Percentiles rank a stretch among this genome's conserved stretches.
Evolutionary conservation across 1,139 yeast genomes (phyloP).

Genomic region (Blastobotrys raffinosifermentans): DNA sequence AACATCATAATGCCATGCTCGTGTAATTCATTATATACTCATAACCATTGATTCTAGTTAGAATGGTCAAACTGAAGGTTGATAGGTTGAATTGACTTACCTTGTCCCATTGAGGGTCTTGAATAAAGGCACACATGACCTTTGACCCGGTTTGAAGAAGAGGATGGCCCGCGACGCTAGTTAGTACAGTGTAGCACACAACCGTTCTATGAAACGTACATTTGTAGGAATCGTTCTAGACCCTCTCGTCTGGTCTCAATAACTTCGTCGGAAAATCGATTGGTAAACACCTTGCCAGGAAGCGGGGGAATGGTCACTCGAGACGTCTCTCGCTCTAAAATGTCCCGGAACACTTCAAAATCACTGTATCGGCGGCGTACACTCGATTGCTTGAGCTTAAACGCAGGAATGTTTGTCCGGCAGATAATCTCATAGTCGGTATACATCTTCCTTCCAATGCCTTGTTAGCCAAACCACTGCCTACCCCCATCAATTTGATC

Average conservation of each 20-base stretch:
- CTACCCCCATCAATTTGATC: background rate
- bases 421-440: slow-evolving; percentile 92
- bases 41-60: slow-evolving; percentile 30
- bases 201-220: slow-evolving; percentile 27
- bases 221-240: slow-evolving; percentile 67
- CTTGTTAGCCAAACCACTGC: slow-evolving; percentile 10
- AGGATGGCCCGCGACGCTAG: slow-evolving; percentile 87
- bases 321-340: slow-evolving; percentile 68
- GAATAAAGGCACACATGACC: slow-evolving; percentile 76
- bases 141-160: slow-evolving; percentile 85
- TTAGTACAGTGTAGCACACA: background rate
- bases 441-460: slow-evolving; percentile 55
- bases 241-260: slow-evolving; percentile 83
- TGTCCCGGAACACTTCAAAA: slow-evolving; percentile 72
- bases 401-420: slow-evolving; percentile 72
- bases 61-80: background rate
- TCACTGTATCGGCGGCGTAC: slow-evolving; percentile 89
- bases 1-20: background rate
- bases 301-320: slow-evolving; percentile 78
- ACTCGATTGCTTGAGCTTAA: slow-evolving; percentile 55
- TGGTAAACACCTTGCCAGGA: slow-evolving; percentile 76
- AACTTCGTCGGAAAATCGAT: slow-evolving; percentile 75
- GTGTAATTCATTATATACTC: slow-evolving; percentile 5
- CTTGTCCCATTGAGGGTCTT: slow-evolving; percentile 78
- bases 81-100: slow-evolving; percentile 17